A percentile compares a stretch with the other conserved stretches of the same genome.
Evolutionary conservation across 2,329 filamentous ascomycete species (phyloP).

Genomic region (Xylaria polymorpha): DNA sequence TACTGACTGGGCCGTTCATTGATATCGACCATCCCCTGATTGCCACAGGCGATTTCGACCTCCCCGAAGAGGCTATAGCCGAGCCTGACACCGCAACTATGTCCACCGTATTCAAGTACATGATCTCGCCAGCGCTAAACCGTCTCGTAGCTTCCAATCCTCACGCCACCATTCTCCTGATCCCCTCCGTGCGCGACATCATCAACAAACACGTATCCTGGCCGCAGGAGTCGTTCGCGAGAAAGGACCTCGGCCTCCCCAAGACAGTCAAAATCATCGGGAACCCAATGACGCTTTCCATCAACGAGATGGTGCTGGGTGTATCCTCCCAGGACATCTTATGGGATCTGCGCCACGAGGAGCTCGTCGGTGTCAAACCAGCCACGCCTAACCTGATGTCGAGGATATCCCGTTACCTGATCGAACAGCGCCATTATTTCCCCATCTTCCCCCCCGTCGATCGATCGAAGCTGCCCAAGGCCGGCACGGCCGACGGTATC

Average conservation of each 20-base stretch:
- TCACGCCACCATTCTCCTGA: conserved; percentile 80
- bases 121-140: conserved; percentile 79
- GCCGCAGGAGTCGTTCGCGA: conserved; percentile 67
- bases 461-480: conserved; percentile 73
- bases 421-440: conserved; percentile 92
- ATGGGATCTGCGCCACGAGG: conserved; percentile 82
- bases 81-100: conserved; percentile 85
- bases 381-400: conserved; percentile 71
- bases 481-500: conserved; percentile 67
- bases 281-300: conserved; percentile 87
- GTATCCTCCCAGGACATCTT: conserved; percentile 87
- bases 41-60: conserved; percentile 81
- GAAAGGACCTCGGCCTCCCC: conserved; percentile 80
- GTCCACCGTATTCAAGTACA: conserved; percentile 82
- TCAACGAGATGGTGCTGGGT: conserved; percentile 88
- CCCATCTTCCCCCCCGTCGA: conserved; percentile 87
- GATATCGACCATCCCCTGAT: conserved; percentile 92
- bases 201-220: conserved; percentile 78
- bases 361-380: conserved; percentile 70
- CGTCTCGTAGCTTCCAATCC: conserved; percentile 78
- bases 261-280: conserved; percentile 79
- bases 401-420: conserved; percentile 78
- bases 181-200: conserved; percentile 79
- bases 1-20: conserved; percentile 88
- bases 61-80: conserved; percentile 70